A percentile compares a stretch with the other conserved stretches of the same genome.
Evolutionary conservation across 495 filamentous ascomycete species (phyloP).

Genomic region (Jackrogersella multiformis): DNA sequence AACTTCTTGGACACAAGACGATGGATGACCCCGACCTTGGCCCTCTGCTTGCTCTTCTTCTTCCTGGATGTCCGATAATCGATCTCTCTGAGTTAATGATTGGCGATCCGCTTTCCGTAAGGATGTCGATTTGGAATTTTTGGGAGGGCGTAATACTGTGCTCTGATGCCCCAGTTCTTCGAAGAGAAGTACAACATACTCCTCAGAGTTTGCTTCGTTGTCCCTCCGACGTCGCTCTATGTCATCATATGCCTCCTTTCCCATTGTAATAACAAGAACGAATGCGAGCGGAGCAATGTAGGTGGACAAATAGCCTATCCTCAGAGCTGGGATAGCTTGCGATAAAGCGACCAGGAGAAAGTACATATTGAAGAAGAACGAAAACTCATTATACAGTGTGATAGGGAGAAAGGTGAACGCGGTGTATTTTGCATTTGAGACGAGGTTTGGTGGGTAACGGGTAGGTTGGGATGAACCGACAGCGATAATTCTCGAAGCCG

Average conservation of each 20-base stretch:
- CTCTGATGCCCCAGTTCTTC: conserved; percentile 53
- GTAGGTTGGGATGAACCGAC: conserved; percentile 61
- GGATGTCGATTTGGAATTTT: conserved; percentile 50
- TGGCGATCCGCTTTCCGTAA: conserved; percentile 47
- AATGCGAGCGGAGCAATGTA: conserved; percentile 94
- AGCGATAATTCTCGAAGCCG: conserved; percentile 59
- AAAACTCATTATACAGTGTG: conserved; percentile 98
- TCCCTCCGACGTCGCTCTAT: conserved; percentile 85
- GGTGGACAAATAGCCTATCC: conserved; percentile 93
- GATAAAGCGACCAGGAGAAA: conserved; percentile 95
- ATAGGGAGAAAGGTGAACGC: conserved; percentile 91
- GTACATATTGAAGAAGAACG: conserved; percentile 99
- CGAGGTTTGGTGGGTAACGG: conserved; percentile 80
- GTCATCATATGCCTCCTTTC: conserved; percentile 96
- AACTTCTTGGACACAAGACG: conserved; percentile 66
- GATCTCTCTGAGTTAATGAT: conserved; percentile 43
- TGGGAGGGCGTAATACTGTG: conserved; percentile 42
- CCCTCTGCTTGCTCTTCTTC: conserved; percentile 62
- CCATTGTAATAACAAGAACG: conserved; percentile 88
- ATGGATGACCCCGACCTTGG: conserved; percentile 49
- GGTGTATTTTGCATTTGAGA: conserved; percentile 99
- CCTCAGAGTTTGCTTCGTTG: conserved; percentile 92
- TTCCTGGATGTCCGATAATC: conserved; percentile 63
- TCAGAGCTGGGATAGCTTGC: conserved; percentile 85
- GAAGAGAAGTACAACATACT: conserved; percentile 81